phyloP scores from a whole-genome alignment of 306 rosid species.

The Sicyos edulis region DNA sequence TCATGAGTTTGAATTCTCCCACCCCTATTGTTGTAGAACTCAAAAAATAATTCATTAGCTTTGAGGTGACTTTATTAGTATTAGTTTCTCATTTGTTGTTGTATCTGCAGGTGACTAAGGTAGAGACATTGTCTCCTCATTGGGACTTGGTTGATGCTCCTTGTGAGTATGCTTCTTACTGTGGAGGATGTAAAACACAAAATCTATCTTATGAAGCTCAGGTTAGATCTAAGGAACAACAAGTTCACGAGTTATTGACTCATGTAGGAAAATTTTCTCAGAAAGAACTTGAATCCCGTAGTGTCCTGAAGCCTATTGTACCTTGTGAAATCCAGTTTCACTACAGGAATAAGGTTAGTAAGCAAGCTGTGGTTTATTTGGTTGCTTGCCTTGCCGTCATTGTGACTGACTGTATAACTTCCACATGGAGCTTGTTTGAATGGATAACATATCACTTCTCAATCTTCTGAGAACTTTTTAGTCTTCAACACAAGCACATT shows the following conservation, averaged over 20 bases:
- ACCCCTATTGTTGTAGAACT: no score
- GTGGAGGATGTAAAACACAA: conserved; percentile 95
- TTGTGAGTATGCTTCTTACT: conserved; percentile 75
- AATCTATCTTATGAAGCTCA: conserved; percentile 76
- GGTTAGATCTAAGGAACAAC: conserved; percentile 74
- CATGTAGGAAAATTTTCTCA: conserved; percentile 65
- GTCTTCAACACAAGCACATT: not conserved
- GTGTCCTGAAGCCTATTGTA: conserved; percentile 63
- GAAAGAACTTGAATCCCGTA: conserved; percentile 39
- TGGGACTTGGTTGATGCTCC: conserved; percentile 75
- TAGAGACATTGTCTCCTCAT: conserved; percentile 73
- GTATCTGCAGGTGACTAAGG: conserved; percentile 57
- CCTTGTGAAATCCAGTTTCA: conserved; percentile 84
- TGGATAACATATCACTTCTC: not conserved
- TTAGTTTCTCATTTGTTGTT: conserved; percentile 9
- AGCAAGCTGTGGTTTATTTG: conserved; percentile 13
- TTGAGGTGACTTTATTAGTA: not conserved
- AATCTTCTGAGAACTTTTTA: not conserved
- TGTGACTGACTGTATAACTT: not conserved
- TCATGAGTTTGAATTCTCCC: no score
- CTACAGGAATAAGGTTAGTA: conserved; percentile 83
- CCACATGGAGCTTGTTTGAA: not conserved
- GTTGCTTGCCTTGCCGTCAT: not conserved
- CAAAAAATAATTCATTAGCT: not conserved
- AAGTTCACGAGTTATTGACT: conserved; percentile 63